Conservation (phyloP, 225 moss, liverwort and hornwort species). For the Physcomitrellopsis africana region DNA sequence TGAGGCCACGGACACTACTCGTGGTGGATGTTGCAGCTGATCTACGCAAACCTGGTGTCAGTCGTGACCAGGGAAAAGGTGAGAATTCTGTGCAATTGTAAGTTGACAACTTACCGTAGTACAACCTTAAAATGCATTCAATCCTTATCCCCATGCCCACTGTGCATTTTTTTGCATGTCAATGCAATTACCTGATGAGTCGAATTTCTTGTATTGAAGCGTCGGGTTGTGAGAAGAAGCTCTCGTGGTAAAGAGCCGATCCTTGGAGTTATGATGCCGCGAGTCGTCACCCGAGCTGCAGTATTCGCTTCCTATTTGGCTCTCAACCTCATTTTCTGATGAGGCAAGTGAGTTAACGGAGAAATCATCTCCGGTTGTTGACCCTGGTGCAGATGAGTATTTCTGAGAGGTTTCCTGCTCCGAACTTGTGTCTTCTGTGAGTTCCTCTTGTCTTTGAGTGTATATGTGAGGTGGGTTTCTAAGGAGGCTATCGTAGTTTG, state of each 20-base stretch:
- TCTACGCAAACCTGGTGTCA: slow-evolving; percentile 27
- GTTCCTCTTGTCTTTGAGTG: slow-evolving; percentile 38
- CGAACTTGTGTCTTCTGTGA: slow-evolving; percentile 36
- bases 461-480: slow-evolving; percentile 11
- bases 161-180: background rate
- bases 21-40: slow-evolving; percentile 23
- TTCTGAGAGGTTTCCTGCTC: slow-evolving; percentile 39
- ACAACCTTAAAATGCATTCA: background rate
- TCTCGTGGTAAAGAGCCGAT: slow-evolving; percentile 18
- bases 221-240: slow-evolving; percentile 13
- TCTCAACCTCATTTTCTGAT: slow-evolving; percentile 38
- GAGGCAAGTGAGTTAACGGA: slow-evolving; percentile 39
- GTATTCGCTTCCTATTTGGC: slow-evolving; percentile 27
- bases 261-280: background rate
- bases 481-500: slow-evolving; percentile 1
- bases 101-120: background rate
- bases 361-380: slow-evolving; percentile 45
- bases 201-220: slow-evolving; percentile 4
- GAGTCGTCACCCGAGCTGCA: slow-evolving; percentile 40
- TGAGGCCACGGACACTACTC: slow-evolving; percentile 13
- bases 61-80: background rate
- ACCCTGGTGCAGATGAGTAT: slow-evolving; percentile 44
- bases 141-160: background rate
- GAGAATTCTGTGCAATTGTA: slow-evolving; percentile 4
- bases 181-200: slow-evolving; percentile 32